Conservation (phyloP, 192 early-diverging fungal genomes). For the Geranomyces variabilis region DNA sequence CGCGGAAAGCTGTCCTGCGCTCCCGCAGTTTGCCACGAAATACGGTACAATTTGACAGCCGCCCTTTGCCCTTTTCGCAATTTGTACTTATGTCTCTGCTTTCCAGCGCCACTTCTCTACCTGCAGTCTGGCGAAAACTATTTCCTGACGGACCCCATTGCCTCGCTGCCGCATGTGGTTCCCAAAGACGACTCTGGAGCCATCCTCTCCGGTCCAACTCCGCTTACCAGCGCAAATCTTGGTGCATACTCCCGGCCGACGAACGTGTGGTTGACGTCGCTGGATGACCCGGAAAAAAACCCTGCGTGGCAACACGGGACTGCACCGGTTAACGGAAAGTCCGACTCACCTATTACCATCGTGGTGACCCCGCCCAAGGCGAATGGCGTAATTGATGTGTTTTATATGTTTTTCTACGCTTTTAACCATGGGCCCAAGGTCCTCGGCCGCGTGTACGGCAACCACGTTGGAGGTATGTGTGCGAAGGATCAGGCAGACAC, state of each 20-base stretch:
- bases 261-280: neutral
- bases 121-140: slow-evolving; percentile 6
- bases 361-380: slow-evolving; percentile 7
- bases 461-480: slow-evolving; percentile 21
- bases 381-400: slow-evolving; percentile 2
- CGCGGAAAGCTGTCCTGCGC: neutral
- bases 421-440: slow-evolving; percentile 27
- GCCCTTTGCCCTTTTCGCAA: neutral
- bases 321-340: neutral
- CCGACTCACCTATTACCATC: slow-evolving; percentile 4
- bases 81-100: neutral
- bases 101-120: slow-evolving; percentile 24
- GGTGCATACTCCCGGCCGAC: slow-evolving; percentile 7
- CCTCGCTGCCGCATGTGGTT: neutral
- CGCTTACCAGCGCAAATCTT: slow-evolving; percentile 3
- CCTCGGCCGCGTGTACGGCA: slow-evolving; percentile 20
- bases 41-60: neutral
- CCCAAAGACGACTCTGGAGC: neutral
- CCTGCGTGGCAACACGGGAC: slow-evolving; percentile 9
- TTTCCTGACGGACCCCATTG: slow-evolving; percentile 7
- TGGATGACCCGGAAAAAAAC: slow-evolving; percentile 16
- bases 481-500: too few relatives aligned
- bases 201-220: slow-evolving; percentile 1
- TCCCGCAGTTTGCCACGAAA: neutral
- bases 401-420: slow-evolving; percentile 28